Percentiles rank a stretch among this genome's conserved stretches.
Evolutionary conservation across 495 filamentous ascomycete genomes (phyloP).

Genomic region (Penicillium malachiteum): DNA sequence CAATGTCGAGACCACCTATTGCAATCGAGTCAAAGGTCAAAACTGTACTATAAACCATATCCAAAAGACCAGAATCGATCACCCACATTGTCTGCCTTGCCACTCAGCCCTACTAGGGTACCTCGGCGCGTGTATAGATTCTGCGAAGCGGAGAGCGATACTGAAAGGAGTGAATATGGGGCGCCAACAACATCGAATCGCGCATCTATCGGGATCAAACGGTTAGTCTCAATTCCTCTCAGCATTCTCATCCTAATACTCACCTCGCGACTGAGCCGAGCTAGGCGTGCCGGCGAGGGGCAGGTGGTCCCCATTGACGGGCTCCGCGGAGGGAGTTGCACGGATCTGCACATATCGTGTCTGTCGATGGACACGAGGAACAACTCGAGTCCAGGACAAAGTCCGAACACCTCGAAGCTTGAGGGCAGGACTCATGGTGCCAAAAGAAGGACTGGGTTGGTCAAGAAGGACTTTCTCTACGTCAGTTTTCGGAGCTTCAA

Average conservation of each 20-base stretch:
- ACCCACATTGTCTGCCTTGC: conserved; percentile 84
- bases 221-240: background rate
- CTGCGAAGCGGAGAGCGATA: conserved; percentile 88
- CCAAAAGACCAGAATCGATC: background rate
- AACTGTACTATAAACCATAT: background rate
- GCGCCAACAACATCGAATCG: conserved; percentile 88
- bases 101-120: conserved; percentile 84
- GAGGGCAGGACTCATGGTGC: conserved; percentile 39
- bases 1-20: conserved; percentile 76
- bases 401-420: conserved; percentile 35
- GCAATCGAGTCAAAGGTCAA: conserved; percentile 7
- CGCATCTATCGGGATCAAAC: conserved; percentile 61
- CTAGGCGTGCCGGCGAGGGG: conserved; percentile 41
- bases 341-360: conserved; percentile 46
- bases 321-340: conserved; percentile 38
- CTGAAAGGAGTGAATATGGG: conserved; percentile 88
- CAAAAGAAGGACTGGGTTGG: conserved; percentile 1
- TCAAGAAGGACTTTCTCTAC: conserved; percentile 22
- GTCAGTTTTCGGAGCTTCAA: conserved; percentile 29
- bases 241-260: background rate
- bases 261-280: conserved; percentile 45
- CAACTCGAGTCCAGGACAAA: conserved; percentile 39
- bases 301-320: conserved; percentile 38
- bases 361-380: conserved; percentile 33
- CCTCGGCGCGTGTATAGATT: conserved; percentile 88